Evolutionary conservation across 2,329 filamentous ascomycete genomes (phyloP).

Genomic region (Hypocrella siamensis): DNA sequence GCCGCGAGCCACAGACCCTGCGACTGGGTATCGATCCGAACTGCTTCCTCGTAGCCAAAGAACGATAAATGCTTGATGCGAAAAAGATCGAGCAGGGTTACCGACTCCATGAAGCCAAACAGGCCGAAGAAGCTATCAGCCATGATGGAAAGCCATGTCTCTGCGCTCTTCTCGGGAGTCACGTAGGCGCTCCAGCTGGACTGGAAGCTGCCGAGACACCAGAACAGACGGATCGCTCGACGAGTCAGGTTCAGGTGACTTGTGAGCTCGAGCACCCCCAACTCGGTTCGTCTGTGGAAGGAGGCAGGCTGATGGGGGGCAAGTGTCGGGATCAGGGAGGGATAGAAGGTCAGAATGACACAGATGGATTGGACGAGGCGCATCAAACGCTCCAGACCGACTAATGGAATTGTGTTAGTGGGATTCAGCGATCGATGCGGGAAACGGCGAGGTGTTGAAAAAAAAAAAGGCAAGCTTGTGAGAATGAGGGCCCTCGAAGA

Average conservation of each 20-base stretch:
- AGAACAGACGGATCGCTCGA: constrained; percentile 52
- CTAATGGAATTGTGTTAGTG: constrained; percentile 15
- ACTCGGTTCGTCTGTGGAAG: constrained; percentile 13
- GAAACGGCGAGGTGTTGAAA: neutral
- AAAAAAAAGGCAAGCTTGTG: neutral
- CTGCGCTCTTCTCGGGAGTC: constrained; percentile 12
- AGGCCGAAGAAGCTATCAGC: constrained; percentile 46
- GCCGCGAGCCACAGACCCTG: constrained; percentile 57
- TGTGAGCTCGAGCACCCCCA: constrained; percentile 20
- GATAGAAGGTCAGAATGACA: constrained; percentile 30
- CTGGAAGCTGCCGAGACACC: constrained; percentile 46
- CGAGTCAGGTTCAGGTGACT: constrained; percentile 31
- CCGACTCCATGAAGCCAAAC: constrained; percentile 51
- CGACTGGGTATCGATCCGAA: constrained; percentile 38
- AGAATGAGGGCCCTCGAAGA: too few relatives aligned
- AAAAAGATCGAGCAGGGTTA: constrained; percentile 41
- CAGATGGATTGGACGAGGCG: constrained; percentile 38
- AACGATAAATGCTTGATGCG: constrained; percentile 27
- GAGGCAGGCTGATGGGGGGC: constrained; percentile 8
- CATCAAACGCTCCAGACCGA: constrained; percentile 44
- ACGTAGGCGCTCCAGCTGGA: constrained; percentile 22
- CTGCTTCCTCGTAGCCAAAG: constrained; percentile 33
- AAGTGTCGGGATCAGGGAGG: constrained; percentile 22
- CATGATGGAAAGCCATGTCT: constrained; percentile 35
- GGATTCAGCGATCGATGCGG: neutral